Base-by-base conservation (phyloP, 495 filamentous ascomycete species). In the Cenococcum geophilum region DNA sequence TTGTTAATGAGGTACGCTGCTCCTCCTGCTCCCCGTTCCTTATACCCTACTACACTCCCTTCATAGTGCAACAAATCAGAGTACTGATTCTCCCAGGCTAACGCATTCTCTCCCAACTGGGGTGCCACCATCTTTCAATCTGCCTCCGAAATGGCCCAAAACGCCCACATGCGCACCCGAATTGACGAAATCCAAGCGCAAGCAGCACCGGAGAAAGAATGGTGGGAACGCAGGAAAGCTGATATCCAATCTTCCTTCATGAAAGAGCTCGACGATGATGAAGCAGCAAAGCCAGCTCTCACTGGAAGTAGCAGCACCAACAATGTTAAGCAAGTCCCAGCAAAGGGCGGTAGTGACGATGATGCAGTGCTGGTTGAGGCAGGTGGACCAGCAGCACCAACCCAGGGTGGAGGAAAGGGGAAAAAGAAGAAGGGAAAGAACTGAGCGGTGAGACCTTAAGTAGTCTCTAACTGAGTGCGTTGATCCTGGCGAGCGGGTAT, bases 51-150 rank as follows among this genome's bases (percentile, higher is more conserved):
- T 16, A 4, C 18, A 14, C 11, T 10, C 40, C 48, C 43, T 25
- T 47, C 1, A 36, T 22, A 1, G 34, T 22, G 6, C 16, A 14
- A 40, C 6, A 60, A 25, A 9, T 16, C 1, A 1, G 20, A 4
- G 12, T 54, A 40, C 27, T 56, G 57, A 63, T 48, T 21, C 5
- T 18, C 8, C 10, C 25, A 88, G 89, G 93, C 93, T 56, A 98
- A 97, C 70, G 91, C 87, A 22, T 87, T 96, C 61, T 75, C 79
- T 5, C 83, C 89, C 11, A 84, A 84, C 66, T 98, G 93, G 93
- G 93, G 93, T 65, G 86, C 92, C 68, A 83, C 79, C 23, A 97
- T 98, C 70, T 98, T 98, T 80, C 93, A 98, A 74, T 89, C 87
- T 22, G 95, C 93, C 43, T 88, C 88, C 61, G 88, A 91, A 71